A percentile compares a stretch with the other conserved stretches of the same genome.
phyloP scores from a whole-genome alignment of 768 basidiomycete species.

The Mycena latifolia region DNA sequence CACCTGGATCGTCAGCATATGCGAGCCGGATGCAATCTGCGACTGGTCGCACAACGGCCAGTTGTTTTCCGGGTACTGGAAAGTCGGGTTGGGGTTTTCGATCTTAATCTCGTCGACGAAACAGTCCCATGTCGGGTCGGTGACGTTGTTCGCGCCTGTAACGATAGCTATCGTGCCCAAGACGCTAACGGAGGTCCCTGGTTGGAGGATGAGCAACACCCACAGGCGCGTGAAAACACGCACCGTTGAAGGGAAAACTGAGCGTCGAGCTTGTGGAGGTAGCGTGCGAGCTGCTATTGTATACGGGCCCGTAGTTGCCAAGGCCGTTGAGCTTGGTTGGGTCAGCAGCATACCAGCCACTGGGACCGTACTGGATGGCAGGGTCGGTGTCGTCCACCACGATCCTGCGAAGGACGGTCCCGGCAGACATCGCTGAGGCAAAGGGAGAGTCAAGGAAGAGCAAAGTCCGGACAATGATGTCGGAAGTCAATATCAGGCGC shows the following conservation, averaged over 20 bases:
- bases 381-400: conserved; percentile 51
- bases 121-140: conserved; percentile 49
- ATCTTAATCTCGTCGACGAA: conserved; percentile 45
- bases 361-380: conserved; percentile 44
- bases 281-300: conserved; percentile 33
- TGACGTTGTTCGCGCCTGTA: conserved; percentile 30
- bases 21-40: conserved; percentile 40
- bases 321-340: conserved; percentile 31
- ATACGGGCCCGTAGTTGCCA: conserved; percentile 50
- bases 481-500: too few species aligned
- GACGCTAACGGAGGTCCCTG: conserved; percentile 44
- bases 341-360: conserved; percentile 45
- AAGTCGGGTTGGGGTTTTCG: conserved; percentile 26
- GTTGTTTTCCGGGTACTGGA: conserved; percentile 45
- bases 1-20: conserved; percentile 44
- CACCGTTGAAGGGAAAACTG: conserved; percentile 28
- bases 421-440: not conserved
- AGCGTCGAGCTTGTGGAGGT: conserved; percentile 15
- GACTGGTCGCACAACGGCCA: conserved; percentile 44
- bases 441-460: too few species aligned
- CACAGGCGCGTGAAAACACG: not conserved
- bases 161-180: conserved; percentile 38
- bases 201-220: conserved; percentile 13
- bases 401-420: conserved; percentile 39
- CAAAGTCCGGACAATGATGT: too few species aligned